Conservation (phyloP, 2,329 filamentous ascomycete genomes). For the Colletotrichum tamarilloi region DNA sequence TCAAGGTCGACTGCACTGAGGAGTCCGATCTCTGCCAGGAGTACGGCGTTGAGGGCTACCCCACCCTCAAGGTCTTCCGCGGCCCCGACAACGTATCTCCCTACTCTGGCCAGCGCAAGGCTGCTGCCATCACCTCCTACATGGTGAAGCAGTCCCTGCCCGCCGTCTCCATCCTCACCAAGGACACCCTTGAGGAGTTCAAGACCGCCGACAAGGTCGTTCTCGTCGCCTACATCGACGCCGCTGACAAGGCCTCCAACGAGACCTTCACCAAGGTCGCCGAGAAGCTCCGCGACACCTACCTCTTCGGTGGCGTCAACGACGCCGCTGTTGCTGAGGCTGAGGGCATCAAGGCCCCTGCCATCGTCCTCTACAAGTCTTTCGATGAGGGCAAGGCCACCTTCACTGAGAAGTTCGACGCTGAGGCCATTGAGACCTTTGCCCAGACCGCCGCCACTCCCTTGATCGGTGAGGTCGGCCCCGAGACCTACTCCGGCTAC, state of each 20-base stretch:
- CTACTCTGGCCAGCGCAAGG: conserved; percentile 91
- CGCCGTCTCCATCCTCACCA: conserved; percentile 84
- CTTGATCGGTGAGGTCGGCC: conserved; percentile 93
- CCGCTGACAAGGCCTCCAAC: conserved; percentile 85
- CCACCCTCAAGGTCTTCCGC: conserved; percentile 98
- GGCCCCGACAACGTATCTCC: conserved; percentile 83
- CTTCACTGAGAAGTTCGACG: conserved; percentile 84
- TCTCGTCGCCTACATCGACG: conserved; percentile 86
- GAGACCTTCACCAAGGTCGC: conserved; percentile 82
- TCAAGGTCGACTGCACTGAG: conserved; percentile 95
- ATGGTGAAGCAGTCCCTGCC: conserved; percentile 99
- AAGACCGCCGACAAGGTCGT: conserved; percentile 98
- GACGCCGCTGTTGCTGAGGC: conserved; percentile 88
- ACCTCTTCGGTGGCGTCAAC: conserved; percentile 89
- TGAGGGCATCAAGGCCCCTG: conserved; percentile 88
- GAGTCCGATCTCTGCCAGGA: conserved; percentile 91
- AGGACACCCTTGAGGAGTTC: conserved; percentile 91
- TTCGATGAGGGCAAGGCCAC: conserved; percentile 96
- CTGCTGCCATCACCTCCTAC: conserved; percentile 81
- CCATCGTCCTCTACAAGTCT: conserved; percentile 94
- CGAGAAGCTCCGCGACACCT: conserved; percentile 85
- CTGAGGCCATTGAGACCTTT: conserved; percentile 83
- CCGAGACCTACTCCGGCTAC: conserved; percentile 95
- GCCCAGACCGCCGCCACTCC: conserved; percentile 87
- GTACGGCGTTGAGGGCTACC: conserved; percentile 96